Conservation (phyloP, 106 monocot species). For the Platanthera guangdongensis region DNA sequence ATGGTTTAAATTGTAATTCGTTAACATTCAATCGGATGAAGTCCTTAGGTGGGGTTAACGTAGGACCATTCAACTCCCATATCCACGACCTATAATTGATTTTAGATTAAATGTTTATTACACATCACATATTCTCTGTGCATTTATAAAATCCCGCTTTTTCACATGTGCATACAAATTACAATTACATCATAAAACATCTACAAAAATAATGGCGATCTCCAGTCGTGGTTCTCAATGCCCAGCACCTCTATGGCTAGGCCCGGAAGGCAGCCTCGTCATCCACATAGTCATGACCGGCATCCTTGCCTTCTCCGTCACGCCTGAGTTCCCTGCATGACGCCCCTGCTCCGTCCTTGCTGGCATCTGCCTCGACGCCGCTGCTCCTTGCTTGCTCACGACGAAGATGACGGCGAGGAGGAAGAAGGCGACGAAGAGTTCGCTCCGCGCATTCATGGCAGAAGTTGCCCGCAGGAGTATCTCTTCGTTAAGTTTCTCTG, state of each 20-base stretch:
- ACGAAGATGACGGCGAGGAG: background rate
- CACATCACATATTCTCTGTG: too few relatives aligned
- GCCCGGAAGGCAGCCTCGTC: background rate
- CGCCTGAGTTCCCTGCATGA: background rate
- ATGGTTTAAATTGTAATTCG: too few relatives aligned
- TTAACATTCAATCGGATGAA: too few relatives aligned
- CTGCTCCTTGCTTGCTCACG: background rate
- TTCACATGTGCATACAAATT: background rate
- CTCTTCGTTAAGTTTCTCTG: background rate
- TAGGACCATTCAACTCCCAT: too few relatives aligned
- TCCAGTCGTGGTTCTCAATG: background rate
- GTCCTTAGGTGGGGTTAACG: too few relatives aligned
- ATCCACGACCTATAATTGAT: too few relatives aligned
- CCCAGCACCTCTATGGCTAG: slow-evolving; percentile 2
- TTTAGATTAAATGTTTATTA: too few relatives aligned
- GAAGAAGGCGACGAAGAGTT: background rate
- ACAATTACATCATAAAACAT: background rate
- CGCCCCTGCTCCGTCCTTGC: background rate
- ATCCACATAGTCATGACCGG: background rate
- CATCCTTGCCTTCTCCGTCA: background rate
- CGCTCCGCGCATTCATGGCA: background rate
- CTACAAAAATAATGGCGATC: background rate
- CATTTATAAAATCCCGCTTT: too few relatives aligned
- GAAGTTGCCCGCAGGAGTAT: background rate
- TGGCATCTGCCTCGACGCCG: background rate